Evolutionary conservation across 2,329 filamentous ascomycete species (phyloP), one percentile per base, ranked within the genome.

Genomic region (Cladosporium colombiae): DNA sequence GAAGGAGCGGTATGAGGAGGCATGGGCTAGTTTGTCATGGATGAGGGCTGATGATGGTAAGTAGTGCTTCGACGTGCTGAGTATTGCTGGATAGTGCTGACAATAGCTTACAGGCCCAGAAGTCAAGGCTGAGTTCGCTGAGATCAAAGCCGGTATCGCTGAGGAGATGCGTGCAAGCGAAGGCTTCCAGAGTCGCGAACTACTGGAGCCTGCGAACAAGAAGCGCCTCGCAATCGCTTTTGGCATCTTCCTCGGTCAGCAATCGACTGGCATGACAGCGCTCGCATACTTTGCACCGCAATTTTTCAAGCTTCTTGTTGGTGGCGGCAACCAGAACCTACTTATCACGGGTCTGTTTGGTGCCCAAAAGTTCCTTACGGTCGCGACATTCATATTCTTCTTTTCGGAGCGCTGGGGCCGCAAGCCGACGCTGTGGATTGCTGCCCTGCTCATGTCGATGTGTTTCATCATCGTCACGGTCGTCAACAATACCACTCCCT

Each of bases 231-330:
- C 82, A 2, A 69, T 80, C 16, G 76, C 82, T 2, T 81, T 80
- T 1, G 79, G 81, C 57, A 76, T 85, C 49, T 85, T 86, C 70
- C 77, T 83, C 2, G 82, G 82, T 0, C 83, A 85, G 68, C 83
- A 85, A 64, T 82, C 83, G 8, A 86, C 83, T 1, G 84, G 83
- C 2, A 82, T 82, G 27, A 85, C 83, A 0, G 83, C 84, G 0
- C 79, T 85, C 67, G 83, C 83, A 8, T 85, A 85, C 72, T 85
- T 84, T 61, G 82, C 81, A 0, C 83, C 84, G 3, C 84, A 86
- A 70, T 85, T 85, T 73, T 85, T 86, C 72, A 80, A 80, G 25
- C 74, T 85, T 0, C 78, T 85, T 3, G 81, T 85, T 11, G 82
- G 82, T 4, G 71, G 75, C 10, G 80, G 79, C 0, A 76, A 80